These are phyloP conservation scores for Fistulifera pelliculosa DNA, from an alignment of 108 stramenopile genomes.

Conservation along the genomic window DNA sequence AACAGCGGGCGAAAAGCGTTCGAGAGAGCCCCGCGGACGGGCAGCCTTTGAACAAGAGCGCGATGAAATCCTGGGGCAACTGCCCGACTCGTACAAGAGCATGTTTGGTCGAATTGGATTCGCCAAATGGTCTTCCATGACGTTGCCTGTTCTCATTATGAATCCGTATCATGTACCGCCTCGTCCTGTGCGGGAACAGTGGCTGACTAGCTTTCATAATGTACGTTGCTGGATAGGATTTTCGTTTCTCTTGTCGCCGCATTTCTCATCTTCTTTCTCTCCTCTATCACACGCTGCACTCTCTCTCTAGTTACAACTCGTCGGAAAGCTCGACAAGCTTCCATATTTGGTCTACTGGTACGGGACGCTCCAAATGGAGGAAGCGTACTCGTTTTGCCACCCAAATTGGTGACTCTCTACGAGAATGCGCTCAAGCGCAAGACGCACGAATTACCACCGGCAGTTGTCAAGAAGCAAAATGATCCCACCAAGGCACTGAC, in stretches of 20 bases:
- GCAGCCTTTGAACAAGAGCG: conserved; percentile 17
- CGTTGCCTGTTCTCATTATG: conserved; percentile 48
- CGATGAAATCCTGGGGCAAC: conserved; percentile 27
- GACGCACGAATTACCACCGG: conserved; percentile 12
- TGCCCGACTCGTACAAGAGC: conserved; percentile 38
- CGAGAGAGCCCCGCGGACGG: neutral
- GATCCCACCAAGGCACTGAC: neutral
- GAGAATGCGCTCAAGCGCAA: conserved; percentile 21
- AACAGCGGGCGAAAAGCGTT: neutral
- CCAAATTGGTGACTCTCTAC: conserved; percentile 17
- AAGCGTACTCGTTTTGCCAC: conserved; percentile 22
- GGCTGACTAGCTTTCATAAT: conserved; percentile 69
- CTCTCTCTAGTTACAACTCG: no score
- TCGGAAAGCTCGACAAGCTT: neutral
- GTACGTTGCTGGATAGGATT: conserved; percentile 25
- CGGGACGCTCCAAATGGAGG: conserved; percentile 16
- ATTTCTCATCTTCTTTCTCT: no score
- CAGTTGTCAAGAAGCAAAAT: neutral
- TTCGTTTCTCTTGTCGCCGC: no score
- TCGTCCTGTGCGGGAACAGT: conserved; percentile 47
- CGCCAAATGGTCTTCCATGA: conserved; percentile 52
- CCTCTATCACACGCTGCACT: neutral
- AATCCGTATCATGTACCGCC: conserved; percentile 66
- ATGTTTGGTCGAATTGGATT: conserved; percentile 63
- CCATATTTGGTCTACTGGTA: conserved; percentile 11